Evolutionary conservation across 2,329 filamentous ascomycete species (phyloP), one percentile per base, ranked within the genome.

Genomic region (Sporothrix brunneoviolacea): DNA sequence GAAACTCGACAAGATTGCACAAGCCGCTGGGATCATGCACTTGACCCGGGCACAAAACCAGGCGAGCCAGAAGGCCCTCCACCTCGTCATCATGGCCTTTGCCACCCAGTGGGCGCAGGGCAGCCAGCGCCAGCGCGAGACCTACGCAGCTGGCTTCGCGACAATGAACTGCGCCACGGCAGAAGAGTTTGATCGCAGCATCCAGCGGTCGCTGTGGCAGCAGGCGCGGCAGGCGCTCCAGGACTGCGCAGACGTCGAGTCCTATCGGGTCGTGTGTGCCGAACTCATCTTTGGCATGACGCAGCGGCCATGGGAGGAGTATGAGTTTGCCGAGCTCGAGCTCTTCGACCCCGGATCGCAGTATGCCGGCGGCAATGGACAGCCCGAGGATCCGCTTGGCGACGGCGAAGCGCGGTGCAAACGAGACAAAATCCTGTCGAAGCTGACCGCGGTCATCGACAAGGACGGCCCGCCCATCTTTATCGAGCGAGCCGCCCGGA

Each of bases 81-180:
- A 77, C 45, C 59, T 72, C 4, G 67, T 69, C 3, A 74, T 77
- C 42, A 72, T 76, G 64, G 70, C 75, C 0, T 78, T 77, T 59
- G 72, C 75, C 4, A 71, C 74, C 1, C 75, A 78, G 54, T 77
- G 75, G 71, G 64, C 70, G 0, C 69, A 72, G 41, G 62, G 61
- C 4, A 68, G 67, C 21, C 57, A 52, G 12, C 58, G 65, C 28
- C 54, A 55, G 43, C 54, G 59, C 27, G 54, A 61, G 45, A 33
- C 50, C 38, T 60, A 58, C 42, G n/a, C 21, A 8, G 5, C 39
- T 8, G 52, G 52, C 45, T 55, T 52, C 13, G 41, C 52, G n/a
- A 40, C 48, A n/a, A 52, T 49, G 15, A 57, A 28, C 41, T n/a
- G 24, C n/a, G 40, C 28, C 39, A n/a, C 37, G 8, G 12, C 46